Evolutionary conservation across 768 basidiomycete species (phyloP), one percentile per base, ranked within the genome.

Genomic region (Rubroboletus satanas): DNA sequence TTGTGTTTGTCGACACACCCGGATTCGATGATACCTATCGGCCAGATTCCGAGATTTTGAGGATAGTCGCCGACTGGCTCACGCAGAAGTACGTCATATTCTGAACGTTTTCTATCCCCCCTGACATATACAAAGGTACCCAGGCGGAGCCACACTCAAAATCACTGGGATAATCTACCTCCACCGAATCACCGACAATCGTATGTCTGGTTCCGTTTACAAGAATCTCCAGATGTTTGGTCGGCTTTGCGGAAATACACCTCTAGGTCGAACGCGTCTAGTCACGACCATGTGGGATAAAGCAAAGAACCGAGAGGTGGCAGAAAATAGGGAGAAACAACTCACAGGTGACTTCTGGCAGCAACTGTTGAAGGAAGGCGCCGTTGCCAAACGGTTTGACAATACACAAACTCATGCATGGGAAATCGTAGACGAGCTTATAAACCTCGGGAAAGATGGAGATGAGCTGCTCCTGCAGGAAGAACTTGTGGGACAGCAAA

Each of bases 241-340:
- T 26, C 59, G 64, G 26, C 53, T 77, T 17, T 77, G 76, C 38
- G 76, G 75, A 5, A 32, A 62, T 10, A 21, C 57, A 4, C 61
- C 67, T 7, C 49, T 71, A 28, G 58, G 17, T 35, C 73, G 72
- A 18, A 62, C 72, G 5, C 58, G 68, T 18, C 56, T 77, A 14
- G 62, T 70, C n/a, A 77, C 75, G 1, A 76, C 71, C 2, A 74
- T 73, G 69, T 76, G 74, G 76, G 65, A 66, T 43, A 31, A 8
- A 1, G 65, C 62, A 15, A 65, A 47, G 21, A 67, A 68, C 33
- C 28, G 1, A 5, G 9, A 12, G 1, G 15, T 56, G 10, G 57
- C 38, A n/a, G 54, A 50, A 8, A 46, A 28, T 2, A 55, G 54
- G 26, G 71, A 74, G 44, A 8, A 17, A 0, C 55, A 75, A 43